phyloP scores from a whole-genome alignment of 805 yeast genomes.

The Lipomyces anomalus region DNA sequence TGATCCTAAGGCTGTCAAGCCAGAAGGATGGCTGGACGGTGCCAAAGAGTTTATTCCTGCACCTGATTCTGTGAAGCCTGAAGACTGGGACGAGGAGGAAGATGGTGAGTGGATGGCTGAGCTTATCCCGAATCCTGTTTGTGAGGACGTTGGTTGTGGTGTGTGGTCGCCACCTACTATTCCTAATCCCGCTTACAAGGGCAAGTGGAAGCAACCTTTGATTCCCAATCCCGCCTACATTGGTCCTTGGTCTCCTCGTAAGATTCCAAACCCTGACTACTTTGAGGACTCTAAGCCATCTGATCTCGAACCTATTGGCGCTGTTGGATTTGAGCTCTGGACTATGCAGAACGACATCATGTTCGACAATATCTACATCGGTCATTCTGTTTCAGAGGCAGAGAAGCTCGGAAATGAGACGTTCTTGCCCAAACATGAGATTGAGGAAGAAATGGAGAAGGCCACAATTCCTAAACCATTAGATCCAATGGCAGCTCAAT shows the following conservation, averaged over 20 bases:
- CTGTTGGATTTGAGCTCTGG: slow-evolving; percentile 86
- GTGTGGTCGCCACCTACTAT: slow-evolving; percentile 65
- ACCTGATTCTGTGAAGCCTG: slow-evolving; percentile 63
- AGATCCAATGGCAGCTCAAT: slow-evolving; percentile 2
- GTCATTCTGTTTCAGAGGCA: slow-evolving; percentile 79
- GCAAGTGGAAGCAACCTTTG: slow-evolving; percentile 69
- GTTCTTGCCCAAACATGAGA: slow-evolving; percentile 40
- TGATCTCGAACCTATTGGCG: slow-evolving; percentile 63
- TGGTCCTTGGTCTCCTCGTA: slow-evolving; percentile 72
- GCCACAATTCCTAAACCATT: slow-evolving; percentile 13
- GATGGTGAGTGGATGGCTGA: slow-evolving; percentile 85
- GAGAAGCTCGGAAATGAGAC: slow-evolving; percentile 77
- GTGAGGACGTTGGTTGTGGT: slow-evolving; percentile 70
- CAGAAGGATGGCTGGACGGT: slow-evolving; percentile 74
- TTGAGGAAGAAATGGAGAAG: slow-evolving; percentile 29
- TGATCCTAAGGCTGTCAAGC: slow-evolving; percentile 63
- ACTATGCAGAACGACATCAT: slow-evolving; percentile 68
- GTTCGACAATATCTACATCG: slow-evolving; percentile 80
- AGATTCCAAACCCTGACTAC: slow-evolving; percentile 64
- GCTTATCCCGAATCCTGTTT: slow-evolving; percentile 63
- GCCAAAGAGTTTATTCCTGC: slow-evolving; percentile 55
- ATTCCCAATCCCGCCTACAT: slow-evolving; percentile 68
- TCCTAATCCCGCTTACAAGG: slow-evolving; percentile 64
- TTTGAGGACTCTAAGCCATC: slow-evolving; percentile 54
- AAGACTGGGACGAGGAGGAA: slow-evolving; percentile 82